These are phyloP conservation scores for Mucor mucedo DNA, from an alignment of 371 early-diverging fungal genomes.

Conservation along the genomic window DNA sequence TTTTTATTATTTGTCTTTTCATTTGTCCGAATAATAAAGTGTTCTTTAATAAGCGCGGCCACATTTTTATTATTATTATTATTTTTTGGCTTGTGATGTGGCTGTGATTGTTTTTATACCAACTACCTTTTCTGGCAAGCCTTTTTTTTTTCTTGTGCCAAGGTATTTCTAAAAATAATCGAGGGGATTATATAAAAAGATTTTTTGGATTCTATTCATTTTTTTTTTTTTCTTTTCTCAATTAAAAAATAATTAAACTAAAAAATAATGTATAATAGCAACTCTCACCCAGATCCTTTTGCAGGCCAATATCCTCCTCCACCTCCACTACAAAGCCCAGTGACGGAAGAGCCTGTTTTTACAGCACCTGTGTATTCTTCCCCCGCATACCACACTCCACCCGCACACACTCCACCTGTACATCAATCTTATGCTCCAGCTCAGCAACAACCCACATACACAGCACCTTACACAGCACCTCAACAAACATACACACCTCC, in stretches of 20 bases:
- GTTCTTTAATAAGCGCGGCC: too few species aligned
- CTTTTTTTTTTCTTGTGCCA: not conserved
- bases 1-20: too few species aligned
- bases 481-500: not conserved
- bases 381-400: conserved; percentile 6
- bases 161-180: conserved; percentile 10
- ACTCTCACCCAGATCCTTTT: conserved; percentile 31
- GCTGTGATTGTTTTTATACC: too few species aligned
- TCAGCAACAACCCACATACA: not conserved
- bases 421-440: conserved; percentile 8
- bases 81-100: too few species aligned
- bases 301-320: conserved; percentile 44
- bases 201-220: not conserved
- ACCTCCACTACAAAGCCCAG: conserved; percentile 21
- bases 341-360: not conserved
- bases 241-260: too few species aligned
- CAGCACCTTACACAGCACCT: too few species aligned
- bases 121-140: not conserved
- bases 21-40: too few species aligned
- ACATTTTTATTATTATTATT: too few species aligned
- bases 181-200: not conserved
- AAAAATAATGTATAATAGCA: conserved; percentile 6
- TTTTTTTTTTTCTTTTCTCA: not conserved
- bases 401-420: not conserved
- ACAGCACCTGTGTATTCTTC: not conserved